Percentiles rank a stretch among this genome's conserved stretches.
These are phyloP conservation scores for Rosellinia necatrix DNA, from an alignment of 2,329 filamentous ascomycete genomes.

Conservation along the genomic window DNA sequence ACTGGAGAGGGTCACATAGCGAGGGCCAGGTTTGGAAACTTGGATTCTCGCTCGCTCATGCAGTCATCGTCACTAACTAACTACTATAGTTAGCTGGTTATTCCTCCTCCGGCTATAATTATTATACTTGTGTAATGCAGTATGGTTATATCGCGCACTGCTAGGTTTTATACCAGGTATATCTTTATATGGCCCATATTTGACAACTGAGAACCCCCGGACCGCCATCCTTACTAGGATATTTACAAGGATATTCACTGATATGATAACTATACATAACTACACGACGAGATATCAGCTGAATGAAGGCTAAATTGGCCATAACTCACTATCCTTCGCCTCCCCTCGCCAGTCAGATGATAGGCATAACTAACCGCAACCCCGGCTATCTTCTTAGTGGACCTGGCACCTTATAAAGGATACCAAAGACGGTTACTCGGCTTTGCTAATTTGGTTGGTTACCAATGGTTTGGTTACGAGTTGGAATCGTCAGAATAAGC, in stretches of 20 bases:
- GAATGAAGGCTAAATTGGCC: neutral
- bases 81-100: too few species aligned
- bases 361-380: neutral
- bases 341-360: neutral
- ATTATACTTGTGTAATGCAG: too few species aligned
- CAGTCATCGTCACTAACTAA: slow-evolving; percentile 10
- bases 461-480: neutral
- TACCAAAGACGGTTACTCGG: too few species aligned
- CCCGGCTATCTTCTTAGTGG: too few species aligned
- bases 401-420: too few species aligned
- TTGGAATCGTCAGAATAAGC: neutral
- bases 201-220: neutral
- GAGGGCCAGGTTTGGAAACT: neutral
- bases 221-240: neutral
- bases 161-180: too few species aligned
- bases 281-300: too few species aligned
- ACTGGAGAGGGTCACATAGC: neutral
- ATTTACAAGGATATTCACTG: neutral
- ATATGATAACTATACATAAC: too few species aligned
- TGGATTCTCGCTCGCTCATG: neutral
- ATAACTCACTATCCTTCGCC: neutral
- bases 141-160: slow-evolving; percentile 5
- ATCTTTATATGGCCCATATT: neutral
- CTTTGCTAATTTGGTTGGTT: too few species aligned
- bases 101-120: neutral